Evolutionary conservation across 2,329 filamentous ascomycete species (phyloP).

Genomic region (Dichotomopilus funicola): DNA sequence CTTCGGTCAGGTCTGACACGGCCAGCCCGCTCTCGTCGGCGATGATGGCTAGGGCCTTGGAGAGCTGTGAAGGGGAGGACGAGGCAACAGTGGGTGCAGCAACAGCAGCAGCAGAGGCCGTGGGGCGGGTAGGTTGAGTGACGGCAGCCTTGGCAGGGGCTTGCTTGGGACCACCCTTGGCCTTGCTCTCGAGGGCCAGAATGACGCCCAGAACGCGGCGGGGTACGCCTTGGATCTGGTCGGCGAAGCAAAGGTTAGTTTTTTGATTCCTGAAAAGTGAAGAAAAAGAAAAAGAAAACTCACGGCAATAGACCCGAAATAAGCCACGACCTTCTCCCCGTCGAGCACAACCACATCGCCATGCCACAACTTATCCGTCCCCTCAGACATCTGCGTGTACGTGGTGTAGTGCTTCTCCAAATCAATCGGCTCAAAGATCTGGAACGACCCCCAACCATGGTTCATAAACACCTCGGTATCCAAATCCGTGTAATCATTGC

Average conservation of each 20-base stretch:
- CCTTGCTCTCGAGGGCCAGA: background rate
- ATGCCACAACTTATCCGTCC: conserved; percentile 38
- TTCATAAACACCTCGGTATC: conserved; percentile 50
- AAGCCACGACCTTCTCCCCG: conserved; percentile 40
- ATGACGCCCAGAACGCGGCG: background rate
- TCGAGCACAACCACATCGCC: conserved; percentile 50
- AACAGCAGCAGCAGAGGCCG: background rate
- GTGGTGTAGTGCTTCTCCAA: conserved; percentile 42
- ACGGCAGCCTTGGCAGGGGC: background rate
- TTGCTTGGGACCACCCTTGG: background rate
- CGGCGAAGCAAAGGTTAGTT: background rate
- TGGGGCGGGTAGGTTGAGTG: background rate
- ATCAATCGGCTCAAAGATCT: conserved; percentile 40
- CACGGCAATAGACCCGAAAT: conserved; percentile 24
- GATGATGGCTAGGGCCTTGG: conserved; percentile 43
- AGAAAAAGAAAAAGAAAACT: background rate
- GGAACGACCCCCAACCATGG: conserved; percentile 50
- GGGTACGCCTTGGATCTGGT: background rate
- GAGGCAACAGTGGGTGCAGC: background rate
- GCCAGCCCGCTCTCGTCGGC: conserved; percentile 49
- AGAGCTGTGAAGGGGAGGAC: background rate
- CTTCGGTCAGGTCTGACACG: conserved; percentile 39
- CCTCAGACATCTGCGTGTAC: conserved; percentile 50
- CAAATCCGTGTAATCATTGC: conserved; percentile 46
- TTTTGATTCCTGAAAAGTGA: background rate